Evolutionary conservation across 768 basidiomycete species (phyloP).

Genomic region (Flagelloscypha sp.): DNA sequence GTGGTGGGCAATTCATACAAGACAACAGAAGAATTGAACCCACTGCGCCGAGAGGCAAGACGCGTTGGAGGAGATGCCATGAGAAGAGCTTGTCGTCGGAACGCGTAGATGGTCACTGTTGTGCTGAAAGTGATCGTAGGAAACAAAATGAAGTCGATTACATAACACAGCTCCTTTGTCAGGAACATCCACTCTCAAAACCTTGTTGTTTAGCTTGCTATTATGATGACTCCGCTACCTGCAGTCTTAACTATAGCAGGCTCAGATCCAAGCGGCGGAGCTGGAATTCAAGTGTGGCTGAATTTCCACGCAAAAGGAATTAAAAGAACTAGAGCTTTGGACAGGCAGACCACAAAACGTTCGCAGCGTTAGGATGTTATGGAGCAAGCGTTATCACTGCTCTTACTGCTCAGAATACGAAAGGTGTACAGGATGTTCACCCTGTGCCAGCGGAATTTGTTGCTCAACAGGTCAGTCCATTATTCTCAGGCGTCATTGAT

Average conservation of each 20-base stretch:
- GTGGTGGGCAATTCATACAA: no score
- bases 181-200: no score
- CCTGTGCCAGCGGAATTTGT: constrained; percentile 64
- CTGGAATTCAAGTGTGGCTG: constrained; percentile 71
- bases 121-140: no score
- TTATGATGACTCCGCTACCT: constrained; percentile 9
- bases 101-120: no score
- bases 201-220: no score
- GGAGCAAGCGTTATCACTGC: constrained; percentile 80
- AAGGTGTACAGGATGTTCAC: constrained; percentile 70
- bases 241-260: constrained; percentile 68
- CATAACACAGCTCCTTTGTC: no score
- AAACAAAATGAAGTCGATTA: no score
- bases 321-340: background rate
- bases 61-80: no score
- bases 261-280: constrained; percentile 78
- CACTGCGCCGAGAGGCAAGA: no score
- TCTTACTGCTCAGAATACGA: constrained; percentile 84
- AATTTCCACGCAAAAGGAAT: constrained; percentile 1
- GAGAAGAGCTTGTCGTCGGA: no score
- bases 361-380: constrained; percentile 71
- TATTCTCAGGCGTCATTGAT: background rate
- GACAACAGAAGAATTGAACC: no score
- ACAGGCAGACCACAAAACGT: constrained; percentile 83
- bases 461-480: constrained; percentile 51